phyloP scores from a whole-genome alignment of 1,284 basidiomycete species.

The Papiliotrema nemorosa region DNA sequence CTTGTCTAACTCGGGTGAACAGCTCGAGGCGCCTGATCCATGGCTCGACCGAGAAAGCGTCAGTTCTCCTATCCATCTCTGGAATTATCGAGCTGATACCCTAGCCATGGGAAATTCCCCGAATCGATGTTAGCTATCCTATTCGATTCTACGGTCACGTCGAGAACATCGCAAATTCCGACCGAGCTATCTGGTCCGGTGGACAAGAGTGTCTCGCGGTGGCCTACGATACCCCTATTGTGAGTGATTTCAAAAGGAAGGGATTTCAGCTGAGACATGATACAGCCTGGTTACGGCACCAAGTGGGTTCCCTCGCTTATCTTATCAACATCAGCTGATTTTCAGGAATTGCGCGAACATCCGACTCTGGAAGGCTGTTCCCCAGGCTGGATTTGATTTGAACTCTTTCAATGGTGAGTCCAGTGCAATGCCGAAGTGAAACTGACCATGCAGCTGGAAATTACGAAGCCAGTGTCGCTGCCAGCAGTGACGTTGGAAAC shows the following conservation, averaged over 20 bases:
- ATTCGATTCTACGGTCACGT: conserved; percentile 82
- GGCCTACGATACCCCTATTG: conserved; percentile 83
- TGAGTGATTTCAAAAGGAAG: conserved; percentile 57
- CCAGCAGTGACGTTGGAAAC: conserved; percentile 80
- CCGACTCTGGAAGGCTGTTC: conserved; percentile 63
- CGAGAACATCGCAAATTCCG: conserved; percentile 61
- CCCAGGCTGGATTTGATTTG: conserved; percentile 86
- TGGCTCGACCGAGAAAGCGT: conserved; percentile 83
- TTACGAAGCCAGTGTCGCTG: conserved; percentile 79
- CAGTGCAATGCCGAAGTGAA: not conserved
- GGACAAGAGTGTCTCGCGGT: conserved; percentile 87
- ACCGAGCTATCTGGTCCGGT: conserved; percentile 72
- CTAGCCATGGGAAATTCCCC: conserved; percentile 70
- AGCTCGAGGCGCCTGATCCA: conserved; percentile 87
- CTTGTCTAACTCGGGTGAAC: conserved; percentile 65
- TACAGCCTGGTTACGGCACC: conserved; percentile 59
- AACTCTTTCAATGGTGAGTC: conserved; percentile 77
- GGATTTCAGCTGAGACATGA: conserved; percentile 12
- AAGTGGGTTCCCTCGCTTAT: conserved; percentile 14
- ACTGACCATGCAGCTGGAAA: conserved; percentile 61
- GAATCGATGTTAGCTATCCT: conserved; percentile 66
- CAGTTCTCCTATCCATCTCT: conserved; percentile 4
- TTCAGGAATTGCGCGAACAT: conserved; percentile 51
- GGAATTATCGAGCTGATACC: conserved; percentile 3
- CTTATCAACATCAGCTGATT: not conserved